Conservation (phyloP, 2,329 filamentous ascomycete genomes). For the Claviceps quebecensis region DNA sequence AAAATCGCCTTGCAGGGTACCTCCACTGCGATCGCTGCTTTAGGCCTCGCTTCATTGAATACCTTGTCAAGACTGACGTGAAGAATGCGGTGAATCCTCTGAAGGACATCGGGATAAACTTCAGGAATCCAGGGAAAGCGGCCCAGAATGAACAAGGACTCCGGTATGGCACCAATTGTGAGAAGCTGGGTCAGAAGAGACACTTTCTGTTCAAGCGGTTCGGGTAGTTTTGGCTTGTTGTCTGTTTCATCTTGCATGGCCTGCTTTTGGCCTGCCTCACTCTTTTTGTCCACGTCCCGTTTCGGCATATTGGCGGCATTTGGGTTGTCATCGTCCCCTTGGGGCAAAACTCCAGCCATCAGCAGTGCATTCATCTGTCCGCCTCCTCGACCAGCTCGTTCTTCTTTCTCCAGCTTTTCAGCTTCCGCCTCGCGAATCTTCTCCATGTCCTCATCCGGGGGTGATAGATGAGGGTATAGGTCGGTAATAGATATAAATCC, state of each 20-base stretch:
- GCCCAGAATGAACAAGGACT: constrained; percentile 82
- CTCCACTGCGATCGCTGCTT: constrained; percentile 15
- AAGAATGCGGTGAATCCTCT: constrained; percentile 71
- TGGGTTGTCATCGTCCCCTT: constrained; percentile 55
- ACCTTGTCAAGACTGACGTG: constrained; percentile 72
- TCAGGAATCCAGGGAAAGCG: constrained; percentile 88
- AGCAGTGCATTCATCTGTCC: constrained; percentile 70
- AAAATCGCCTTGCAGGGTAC: constrained; percentile 31
- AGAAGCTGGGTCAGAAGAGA: constrained; percentile 71
- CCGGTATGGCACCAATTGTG: constrained; percentile 81
- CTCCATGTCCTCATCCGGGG: constrained; percentile 71
- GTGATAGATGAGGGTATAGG: constrained; percentile 83
- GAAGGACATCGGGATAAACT: constrained; percentile 65
- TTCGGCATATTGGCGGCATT: constrained; percentile 23
- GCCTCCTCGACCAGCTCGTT: constrained; percentile 55
- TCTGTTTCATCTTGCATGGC: constrained; percentile 26
- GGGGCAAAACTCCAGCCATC: constrained; percentile 67
- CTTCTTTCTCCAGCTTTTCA: constrained; percentile 66
- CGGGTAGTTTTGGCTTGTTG: constrained; percentile 42
- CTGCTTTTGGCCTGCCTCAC: constrained; percentile 38
- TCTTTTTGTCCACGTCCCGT: constrained; percentile 39
- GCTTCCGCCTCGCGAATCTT: constrained; percentile 53
- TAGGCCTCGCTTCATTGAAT: constrained; percentile 32
- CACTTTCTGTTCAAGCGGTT: constrained; percentile 79
- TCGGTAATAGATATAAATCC: constrained; percentile 90